These are phyloP conservation scores for Veloboletus limbatus DNA, from an alignment of 1,284 basidiomycete species.

Conservation along the genomic window DNA sequence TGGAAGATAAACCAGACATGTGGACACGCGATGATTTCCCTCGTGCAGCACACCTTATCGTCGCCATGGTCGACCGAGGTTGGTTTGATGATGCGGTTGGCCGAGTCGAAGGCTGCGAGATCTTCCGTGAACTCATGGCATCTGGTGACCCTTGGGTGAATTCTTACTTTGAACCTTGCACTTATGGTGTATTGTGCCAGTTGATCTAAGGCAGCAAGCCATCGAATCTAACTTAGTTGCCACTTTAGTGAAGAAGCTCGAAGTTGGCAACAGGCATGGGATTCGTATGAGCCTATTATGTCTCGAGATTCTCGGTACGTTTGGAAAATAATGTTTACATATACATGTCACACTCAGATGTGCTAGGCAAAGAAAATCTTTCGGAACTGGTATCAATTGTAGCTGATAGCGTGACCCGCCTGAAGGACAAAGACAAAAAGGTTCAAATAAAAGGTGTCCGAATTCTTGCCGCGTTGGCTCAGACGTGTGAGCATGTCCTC, in stretches of 20 bases:
- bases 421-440: neutral
- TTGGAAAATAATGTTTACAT: neutral
- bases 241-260: conserved; percentile 3
- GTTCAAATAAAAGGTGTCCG: conserved; percentile 5
- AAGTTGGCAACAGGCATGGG: neutral
- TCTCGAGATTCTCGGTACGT: conserved; percentile 8
- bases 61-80: conserved; percentile 5
- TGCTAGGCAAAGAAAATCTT: neutral
- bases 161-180: neutral
- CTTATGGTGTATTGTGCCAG: neutral
- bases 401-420: neutral
- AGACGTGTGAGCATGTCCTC: neutral
- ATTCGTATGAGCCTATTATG: conserved; percentile 3
- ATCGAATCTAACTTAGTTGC: neutral
- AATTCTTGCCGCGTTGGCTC: conserved; percentile 2
- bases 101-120: conserved; percentile 2
- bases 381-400: neutral
- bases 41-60: neutral
- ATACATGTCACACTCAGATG: neutral
- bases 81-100: conserved; percentile 18
- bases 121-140: neutral
- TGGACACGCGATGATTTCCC: neutral
- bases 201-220: neutral
- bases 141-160: neutral
- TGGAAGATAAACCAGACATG: neutral